Evolutionary conservation across 83 land plant genomes (phyloP), one percentile per base, ranked within the genome.

Genomic region (Picea abies): DNA sequence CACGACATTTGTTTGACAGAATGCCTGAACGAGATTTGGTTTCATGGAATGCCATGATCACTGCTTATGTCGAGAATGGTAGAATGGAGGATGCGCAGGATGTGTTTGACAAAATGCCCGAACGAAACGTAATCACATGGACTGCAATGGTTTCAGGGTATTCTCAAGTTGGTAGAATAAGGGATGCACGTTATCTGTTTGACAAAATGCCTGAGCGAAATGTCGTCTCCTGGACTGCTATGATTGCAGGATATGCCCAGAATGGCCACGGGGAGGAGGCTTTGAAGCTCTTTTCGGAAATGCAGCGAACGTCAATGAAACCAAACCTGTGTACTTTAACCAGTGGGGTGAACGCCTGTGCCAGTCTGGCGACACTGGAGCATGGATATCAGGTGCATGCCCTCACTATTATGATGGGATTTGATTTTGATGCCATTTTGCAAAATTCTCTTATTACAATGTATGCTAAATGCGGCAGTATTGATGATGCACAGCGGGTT

Each of bases 331-430:
- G 56, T 49, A 49, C 56, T 49, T 49, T 49, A 49, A 49, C 56
- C 56, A 49, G 56, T 49, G 56, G 56, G 12, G 56, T 49, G 11
- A 85, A 82, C 15, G 90, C 87, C 29, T 88, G 84, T 15, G 32
- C 62, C 8, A 76, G 35, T 49, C 65, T 60, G 41, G 60, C 39
- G 37, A 41, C 16, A 9, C 5, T 85, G 6, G 26, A 63, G 5
- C 60, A 71, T 56, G 87, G 76, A 39, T 78, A 63, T 29, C 80
- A 79, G 67, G 76, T 85, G 25, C 87, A 88, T 65, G 87, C 76
- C 16, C 23, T 70, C 6, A 85, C 71, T 4, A 3, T 83, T 16
- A 88, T 83, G 80, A 14, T 62, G 17, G 90, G 90, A 29, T 79
- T 85, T 26, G 58, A 17, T 44, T 7, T 37, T 6, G 85, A 88